Evolutionary conservation across 768 basidiomycete species (phyloP), one percentile per base, ranked within the genome.

Genomic region (Tricholoma terreum): DNA sequence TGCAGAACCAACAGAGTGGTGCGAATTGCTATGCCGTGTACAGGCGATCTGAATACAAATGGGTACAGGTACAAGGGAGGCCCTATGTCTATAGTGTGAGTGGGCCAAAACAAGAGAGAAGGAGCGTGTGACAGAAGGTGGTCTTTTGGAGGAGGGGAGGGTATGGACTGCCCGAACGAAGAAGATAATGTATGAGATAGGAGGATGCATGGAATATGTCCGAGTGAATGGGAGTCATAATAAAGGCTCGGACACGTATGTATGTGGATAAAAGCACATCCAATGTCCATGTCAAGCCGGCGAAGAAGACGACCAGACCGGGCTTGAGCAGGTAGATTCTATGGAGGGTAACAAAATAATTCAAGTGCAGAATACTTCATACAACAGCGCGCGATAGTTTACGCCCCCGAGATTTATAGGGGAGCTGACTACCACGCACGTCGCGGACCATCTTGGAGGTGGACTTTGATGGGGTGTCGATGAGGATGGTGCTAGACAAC

Each of bases 331-430:
- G 30, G 15, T 51, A 31, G 42, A 38, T 27, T 65, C 61, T 62
- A 64, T 54, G 58, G 38, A 31, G 43, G 27, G 31, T 22, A 45
- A 42, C 27, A 58, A 50, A 55, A 56, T 33, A 33, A 49, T 48
- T 52, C 49, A 54, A 68, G 68, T 72, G 67, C 69, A 71, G 21
- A 65, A 65, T 55, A 67, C 68, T 51, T 48, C 27, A 48, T 48
- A 14, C 38, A 42, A 42, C 30, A 43, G 40, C 40, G 6, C 78
- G 75, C n/a, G 73, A 72, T 21, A 70, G 56, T 64, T 72, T 75
- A 55, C 80, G 75, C 9, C 79, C 80, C 54, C 79, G 77, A 36
- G 75, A 61, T 59, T 67, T 74, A 70, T 68, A 76, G 33, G 75
- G 75, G 27, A 73, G 73, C 6, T 49, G 27, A n/a, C 17, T 27